Conservation (phyloP, 148 eudicot species). For the Vaccinium darrowii region DNA sequence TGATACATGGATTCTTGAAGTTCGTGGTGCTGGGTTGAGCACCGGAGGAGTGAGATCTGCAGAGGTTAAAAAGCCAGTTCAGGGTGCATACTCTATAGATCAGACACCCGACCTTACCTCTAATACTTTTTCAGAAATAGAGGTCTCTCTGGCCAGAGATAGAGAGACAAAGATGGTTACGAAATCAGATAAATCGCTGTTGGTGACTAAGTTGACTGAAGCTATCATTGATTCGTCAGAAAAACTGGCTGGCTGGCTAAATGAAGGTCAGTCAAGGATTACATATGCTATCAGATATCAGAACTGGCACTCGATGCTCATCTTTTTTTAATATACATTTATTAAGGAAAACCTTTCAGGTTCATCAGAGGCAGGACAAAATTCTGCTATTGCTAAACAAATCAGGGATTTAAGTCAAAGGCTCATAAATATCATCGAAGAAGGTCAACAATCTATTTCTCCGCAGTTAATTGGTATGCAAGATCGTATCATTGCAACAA, state of each 20-base stretch:
- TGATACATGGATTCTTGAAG: slow-evolving; percentile 97
- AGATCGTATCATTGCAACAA: slow-evolving; percentile 58
- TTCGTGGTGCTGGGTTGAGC: slow-evolving; percentile 97
- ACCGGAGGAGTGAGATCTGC: slow-evolving; percentile 35
- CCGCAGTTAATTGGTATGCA: slow-evolving; percentile 76
- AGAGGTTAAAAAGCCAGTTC: slow-evolving; percentile 49
- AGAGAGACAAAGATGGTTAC: slow-evolving; percentile 22
- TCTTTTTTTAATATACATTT: neutral
- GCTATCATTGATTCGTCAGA: slow-evolving; percentile 67
- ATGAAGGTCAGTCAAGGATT: slow-evolving; percentile 64
- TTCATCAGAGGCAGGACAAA: slow-evolving; percentile 64
- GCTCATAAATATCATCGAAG: slow-evolving; percentile 77
- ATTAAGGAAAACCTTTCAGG: slow-evolving; percentile 46
- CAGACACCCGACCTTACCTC: slow-evolving; percentile 25
- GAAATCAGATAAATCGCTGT: slow-evolving; percentile 16
- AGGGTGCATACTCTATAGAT: slow-evolving; percentile 15
- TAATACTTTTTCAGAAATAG: slow-evolving; percentile 31
- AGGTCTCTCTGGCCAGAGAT: slow-evolving; percentile 31
- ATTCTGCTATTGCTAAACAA: slow-evolving; percentile 58
- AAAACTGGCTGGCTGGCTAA: slow-evolving; percentile 77
- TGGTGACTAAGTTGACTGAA: slow-evolving; percentile 68
- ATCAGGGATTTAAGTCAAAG: slow-evolving; percentile 80
- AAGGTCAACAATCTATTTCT: slow-evolving; percentile 84
- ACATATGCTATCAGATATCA: slow-evolving; percentile 71
- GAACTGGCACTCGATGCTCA: slow-evolving; percentile 48